Conservation (phyloP, 768 basidiomycete genomes). For the Glaciozyma martinii region DNA sequence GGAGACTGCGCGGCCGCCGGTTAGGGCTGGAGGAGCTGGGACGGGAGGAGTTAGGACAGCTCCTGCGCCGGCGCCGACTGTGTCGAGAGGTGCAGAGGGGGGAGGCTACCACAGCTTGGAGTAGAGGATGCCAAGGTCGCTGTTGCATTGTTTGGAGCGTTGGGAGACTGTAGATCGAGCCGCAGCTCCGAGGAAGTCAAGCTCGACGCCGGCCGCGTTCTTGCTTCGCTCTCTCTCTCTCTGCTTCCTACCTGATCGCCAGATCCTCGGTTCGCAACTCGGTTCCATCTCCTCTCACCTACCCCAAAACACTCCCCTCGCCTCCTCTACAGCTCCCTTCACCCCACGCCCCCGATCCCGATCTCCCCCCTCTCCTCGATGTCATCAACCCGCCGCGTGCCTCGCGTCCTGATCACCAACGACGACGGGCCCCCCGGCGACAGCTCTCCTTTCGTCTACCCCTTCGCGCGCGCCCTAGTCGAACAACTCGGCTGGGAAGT, state of each 20-base stretch:
- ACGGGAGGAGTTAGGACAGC: neutral
- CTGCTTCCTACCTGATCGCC: neutral
- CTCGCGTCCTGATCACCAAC: constrained; percentile 33
- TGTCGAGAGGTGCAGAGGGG: constrained; percentile 10
- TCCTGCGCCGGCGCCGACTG: neutral
- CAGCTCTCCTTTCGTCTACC: constrained; percentile 42
- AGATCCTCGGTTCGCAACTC: neutral
- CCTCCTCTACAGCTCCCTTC: neutral
- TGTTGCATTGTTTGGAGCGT: neutral
- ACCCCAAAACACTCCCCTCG: neutral
- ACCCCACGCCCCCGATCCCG: neutral
- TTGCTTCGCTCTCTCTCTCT: too few relatives aligned
- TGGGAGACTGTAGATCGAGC: neutral
- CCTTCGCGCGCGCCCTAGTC: constrained; percentile 38
- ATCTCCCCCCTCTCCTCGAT: neutral
- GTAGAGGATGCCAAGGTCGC: neutral
- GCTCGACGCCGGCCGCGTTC: too few relatives aligned
- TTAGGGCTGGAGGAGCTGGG: too few relatives aligned
- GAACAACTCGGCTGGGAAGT: constrained; percentile 39
- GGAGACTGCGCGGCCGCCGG: neutral
- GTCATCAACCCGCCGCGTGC: neutral
- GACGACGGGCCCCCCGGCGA: constrained; percentile 40
- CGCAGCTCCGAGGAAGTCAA: neutral
- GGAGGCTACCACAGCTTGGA: constrained; percentile 26
- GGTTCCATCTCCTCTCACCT: neutral